Percentiles rank a stretch among this genome's conserved stretches.
phyloP scores from a whole-genome alignment of 352 stramenopile species.

The Globisporangium yorkense region DNA sequence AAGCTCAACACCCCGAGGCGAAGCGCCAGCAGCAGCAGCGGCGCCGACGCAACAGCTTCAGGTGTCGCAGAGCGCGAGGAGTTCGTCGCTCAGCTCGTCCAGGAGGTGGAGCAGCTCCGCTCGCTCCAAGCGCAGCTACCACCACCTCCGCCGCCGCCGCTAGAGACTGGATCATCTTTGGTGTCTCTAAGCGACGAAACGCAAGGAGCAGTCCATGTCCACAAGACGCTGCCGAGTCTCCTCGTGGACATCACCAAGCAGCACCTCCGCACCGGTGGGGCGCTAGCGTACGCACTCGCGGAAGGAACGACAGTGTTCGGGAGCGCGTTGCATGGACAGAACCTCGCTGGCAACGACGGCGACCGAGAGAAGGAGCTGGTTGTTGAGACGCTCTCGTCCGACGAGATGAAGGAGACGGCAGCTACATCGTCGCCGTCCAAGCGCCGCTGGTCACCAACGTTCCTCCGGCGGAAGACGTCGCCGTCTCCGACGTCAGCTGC shows the following conservation, averaged over 20 bases:
- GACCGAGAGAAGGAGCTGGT: conserved; percentile 6
- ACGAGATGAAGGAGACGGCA: conserved; percentile 5
- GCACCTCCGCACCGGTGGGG: conserved; percentile 22
- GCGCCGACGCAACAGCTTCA: conserved; percentile 13
- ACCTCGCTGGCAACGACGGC: conserved; percentile 12
- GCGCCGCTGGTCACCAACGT: conserved; percentile 35
- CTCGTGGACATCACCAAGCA: conserved; percentile 33
- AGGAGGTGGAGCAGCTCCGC: conserved; percentile 41
- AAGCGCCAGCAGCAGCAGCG: conserved; percentile 19
- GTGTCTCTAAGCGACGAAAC: too few relatives aligned
- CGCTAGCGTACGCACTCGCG: conserved; percentile 34
- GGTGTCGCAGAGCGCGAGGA: conserved; percentile 40
- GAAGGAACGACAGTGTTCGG: conserved; percentile 45
- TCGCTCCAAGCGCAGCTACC: conserved; percentile 17
- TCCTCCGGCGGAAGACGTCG: conserved; percentile 23
- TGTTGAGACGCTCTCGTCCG: background rate
- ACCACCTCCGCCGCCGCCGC: background rate
- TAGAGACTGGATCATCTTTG: background rate
- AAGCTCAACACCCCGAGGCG: conserved; percentile 21
- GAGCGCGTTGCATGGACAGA: conserved; percentile 14
- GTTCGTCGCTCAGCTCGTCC: conserved; percentile 39
- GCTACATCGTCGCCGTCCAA: conserved; percentile 14
- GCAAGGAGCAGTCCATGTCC: conserved; percentile 14
- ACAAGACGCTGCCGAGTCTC: conserved; percentile 33
- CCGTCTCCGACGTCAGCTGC: conserved; percentile 3